phyloP scores from a whole-genome alignment of 2,329 filamentous ascomycete species.

The Dendrostoma leiphaemia region DNA sequence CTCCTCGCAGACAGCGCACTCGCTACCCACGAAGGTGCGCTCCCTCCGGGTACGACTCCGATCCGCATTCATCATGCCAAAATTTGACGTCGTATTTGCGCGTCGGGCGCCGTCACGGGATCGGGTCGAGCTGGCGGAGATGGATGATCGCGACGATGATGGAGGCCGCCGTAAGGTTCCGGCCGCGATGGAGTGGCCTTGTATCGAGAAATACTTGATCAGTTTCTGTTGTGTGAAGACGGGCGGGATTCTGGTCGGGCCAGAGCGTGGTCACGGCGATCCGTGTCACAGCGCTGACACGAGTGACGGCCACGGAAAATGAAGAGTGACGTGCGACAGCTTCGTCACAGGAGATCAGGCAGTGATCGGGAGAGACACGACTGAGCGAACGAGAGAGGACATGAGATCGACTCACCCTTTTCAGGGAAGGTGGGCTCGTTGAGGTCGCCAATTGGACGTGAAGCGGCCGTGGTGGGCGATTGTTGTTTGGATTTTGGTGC shows the following conservation, averaged over 20 bases:
- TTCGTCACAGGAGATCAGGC: background rate
- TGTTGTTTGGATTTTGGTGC: slow-evolving; percentile 15
- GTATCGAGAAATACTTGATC: slow-evolving; percentile 21
- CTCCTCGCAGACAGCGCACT: slow-evolving; percentile 96
- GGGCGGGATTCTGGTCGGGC: slow-evolving; percentile 1
- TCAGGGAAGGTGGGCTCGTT: slow-evolving; percentile 27
- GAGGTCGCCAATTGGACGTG: slow-evolving; percentile 12
- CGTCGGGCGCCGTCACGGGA: slow-evolving; percentile 36
- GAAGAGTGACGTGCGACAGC: background rate
- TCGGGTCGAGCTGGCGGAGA: slow-evolving; percentile 34
- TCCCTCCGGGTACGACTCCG: slow-evolving; percentile 78
- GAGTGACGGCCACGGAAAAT: background rate
- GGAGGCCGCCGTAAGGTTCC: slow-evolving; percentile 35
- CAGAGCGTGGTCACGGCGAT: background rate
- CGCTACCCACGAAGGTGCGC: slow-evolving; percentile 90
- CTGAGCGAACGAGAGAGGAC: background rate
- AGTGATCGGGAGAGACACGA: background rate
- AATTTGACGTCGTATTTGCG: slow-evolving; percentile 46
- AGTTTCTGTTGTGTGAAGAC: slow-evolving; percentile 18
- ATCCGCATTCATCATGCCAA: slow-evolving; percentile 69
- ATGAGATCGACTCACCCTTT: slow-evolving; percentile 30
- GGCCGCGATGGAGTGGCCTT: slow-evolving; percentile 38
- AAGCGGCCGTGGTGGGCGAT: slow-evolving; percentile 4
- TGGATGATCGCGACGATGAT: slow-evolving; percentile 36
- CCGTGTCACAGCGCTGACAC: background rate